Base-by-base conservation (phyloP, 2,329 filamentous ascomycete genomes). In the Chrysoporthe austroafricana region DNA sequence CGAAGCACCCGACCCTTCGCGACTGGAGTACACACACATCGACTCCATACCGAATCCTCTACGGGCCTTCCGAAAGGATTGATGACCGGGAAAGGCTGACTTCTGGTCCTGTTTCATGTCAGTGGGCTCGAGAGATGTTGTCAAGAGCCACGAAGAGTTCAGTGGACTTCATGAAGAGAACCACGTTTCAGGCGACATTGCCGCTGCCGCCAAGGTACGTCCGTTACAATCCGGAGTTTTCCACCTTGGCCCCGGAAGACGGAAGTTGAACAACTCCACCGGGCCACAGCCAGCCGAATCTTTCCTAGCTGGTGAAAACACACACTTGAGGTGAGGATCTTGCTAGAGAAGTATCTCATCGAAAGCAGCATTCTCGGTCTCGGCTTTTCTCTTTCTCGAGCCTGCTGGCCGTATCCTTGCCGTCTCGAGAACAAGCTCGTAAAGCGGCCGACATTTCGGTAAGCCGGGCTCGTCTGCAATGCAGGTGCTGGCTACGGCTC, bases 1-100 rank as follows among this genome's bases (percentile, higher is more conserved):
- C 36, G 26, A 26, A 26, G 26, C 26, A 36, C 42, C 42, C 21
- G 21, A 42, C 39, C 16, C 18, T 26, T 44, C 26, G 42, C 26
- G 21, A 61, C 14, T 48, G 59, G 9, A 9, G 57, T 14, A 60
- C 59, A 34, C 58, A 26, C n/a, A 32, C 4, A 26, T n/a, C n/a
- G 5, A 48, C 26, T 32, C n/a, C 43, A 42, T 46, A 18, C 43
- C 9, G 7, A 44, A 26, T 18, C 9, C 42, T 60, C 39, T 21
- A 44, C 57, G 57, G 57, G 18, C n/a, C 2, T 44, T 60, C 57
- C 57, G 57, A 60, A 60, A 43, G 36, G 42, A 60, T 43, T n/a
- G n/a, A 26, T 44, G 21, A 13, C 9, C n/a, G 4, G 11, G 36
- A 44, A 34, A 11, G 13, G 14, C 39, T 18, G 4, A 13, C 9